Base-by-base conservation (phyloP, 1,139 yeast genomes). In the Magnusiomyces clavatus region DNA sequence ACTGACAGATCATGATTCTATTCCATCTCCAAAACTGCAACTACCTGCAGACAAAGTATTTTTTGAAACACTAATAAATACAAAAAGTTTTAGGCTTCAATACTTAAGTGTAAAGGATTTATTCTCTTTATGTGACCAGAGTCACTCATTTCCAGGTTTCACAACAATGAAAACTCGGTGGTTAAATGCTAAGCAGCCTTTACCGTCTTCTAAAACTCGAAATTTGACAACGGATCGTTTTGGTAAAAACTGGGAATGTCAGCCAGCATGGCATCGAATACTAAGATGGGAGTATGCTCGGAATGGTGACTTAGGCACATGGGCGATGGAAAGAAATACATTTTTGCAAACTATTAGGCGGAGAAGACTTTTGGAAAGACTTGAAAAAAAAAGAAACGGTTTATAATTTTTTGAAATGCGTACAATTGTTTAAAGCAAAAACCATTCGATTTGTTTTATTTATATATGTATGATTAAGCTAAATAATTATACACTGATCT, bases 401-500 rank as follows among this genome's bases (percentile, higher is more conserved):
- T 56, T 37, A 62, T 59, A 46, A 46, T 58, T 3, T 40, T 45
- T 39, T 54, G 61, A 5, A 46, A 61, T 17, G 46, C 51, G 57
- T 57, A 55, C 12, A 41, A 54, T 2, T 52, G 12, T 37, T 11
- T 35, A 16, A 47, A 20, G 14, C 39, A 41, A 11, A 38, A 49
- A 12, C 24, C 42, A 17, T 16, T 36, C 31, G 19, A 34, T 5
- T 19, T 45, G 1, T 36, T 54, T 29, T 46, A 11, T 36, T 47
- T 35, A 38, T 17, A 34, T n/a, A n/a, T n/a, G n/a, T 24, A 39
- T 24, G 31, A 11, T 44, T 34, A 44, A 6, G 47, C 94, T 57
- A 88, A 71, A 65, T 90, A 90, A 58, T 82, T 83, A 66, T 87
- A 90, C 12, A 80, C 55, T 47, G 75, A 74, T 52, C 82, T 70